Conservation (phyloP, 2,329 filamentous ascomycete species). For the Alternaria sp. region DNA sequence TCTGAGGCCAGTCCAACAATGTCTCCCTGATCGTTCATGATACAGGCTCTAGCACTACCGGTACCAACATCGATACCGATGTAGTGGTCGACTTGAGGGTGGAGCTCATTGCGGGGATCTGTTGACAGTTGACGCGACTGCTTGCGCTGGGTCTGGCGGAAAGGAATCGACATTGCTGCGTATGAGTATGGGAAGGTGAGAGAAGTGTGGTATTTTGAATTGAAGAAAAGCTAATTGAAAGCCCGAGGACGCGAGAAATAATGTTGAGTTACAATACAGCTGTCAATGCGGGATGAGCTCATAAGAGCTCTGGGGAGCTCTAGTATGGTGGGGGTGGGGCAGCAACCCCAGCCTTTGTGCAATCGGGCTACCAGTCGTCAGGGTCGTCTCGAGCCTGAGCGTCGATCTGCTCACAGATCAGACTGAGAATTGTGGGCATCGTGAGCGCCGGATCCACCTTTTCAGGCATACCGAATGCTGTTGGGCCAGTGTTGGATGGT, state of each 20-base stretch:
- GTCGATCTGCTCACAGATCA: constrained; percentile 26
- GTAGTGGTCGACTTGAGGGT: constrained; percentile 64
- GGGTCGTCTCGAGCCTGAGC: constrained; percentile 21
- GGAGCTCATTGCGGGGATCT: constrained; percentile 63
- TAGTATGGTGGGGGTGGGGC: constrained; percentile 44
- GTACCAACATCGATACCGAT: constrained; percentile 97
- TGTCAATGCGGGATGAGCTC: constrained; percentile 45
- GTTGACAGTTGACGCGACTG: constrained; percentile 56
- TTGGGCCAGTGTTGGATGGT: constrained; percentile 19
- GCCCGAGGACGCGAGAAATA: constrained; percentile 15
- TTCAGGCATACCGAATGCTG: constrained; percentile 32
- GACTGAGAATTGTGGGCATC: constrained; percentile 37
- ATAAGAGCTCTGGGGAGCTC: constrained; percentile 37
- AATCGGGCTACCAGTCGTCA: constrained; percentile 21
- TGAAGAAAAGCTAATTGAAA: not conserved
- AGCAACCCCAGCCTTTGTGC: constrained; percentile 26
- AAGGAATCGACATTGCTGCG: constrained; percentile 36
- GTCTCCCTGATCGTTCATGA: constrained; percentile 89
- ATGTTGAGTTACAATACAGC: constrained; percentile 42
- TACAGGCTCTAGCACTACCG: constrained; percentile 91
- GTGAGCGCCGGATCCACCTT: constrained; percentile 39
- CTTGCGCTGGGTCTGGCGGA: constrained; percentile 35
- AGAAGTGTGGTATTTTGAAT: not conserved
- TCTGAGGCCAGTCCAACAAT: constrained; percentile 69
- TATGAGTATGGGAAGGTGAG: not conserved